Evolutionary conservation across 176 grass and related monocot species (phyloP), one percentile per base, ranked within the genome.

Genomic region (Triticum dicoccoides): DNA sequence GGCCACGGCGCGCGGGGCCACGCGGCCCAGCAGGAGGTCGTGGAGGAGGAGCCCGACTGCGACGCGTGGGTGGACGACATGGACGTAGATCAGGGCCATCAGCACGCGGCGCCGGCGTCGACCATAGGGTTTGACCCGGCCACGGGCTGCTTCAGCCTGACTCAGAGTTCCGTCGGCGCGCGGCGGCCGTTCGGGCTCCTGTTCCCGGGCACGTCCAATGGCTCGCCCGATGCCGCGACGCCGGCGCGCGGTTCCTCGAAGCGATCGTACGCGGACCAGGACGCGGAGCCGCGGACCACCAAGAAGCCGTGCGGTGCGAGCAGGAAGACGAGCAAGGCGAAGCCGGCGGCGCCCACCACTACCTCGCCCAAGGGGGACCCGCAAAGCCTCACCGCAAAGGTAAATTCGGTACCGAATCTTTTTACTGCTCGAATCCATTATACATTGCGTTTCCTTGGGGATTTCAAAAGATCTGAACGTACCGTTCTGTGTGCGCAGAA

Each of bases 321-420:
- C 5, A 93, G 87, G 87, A 95, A 89, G 79, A 76, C 82, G 27
- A 86, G 49, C 81, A 94, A 91, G 83, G 82, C 71, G 56, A 98
- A 86, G 80, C 17, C 85, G 27, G 51, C 85, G 77, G 59, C 44
- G 6, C 0, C 73, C 13, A 52, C 73, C 56, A 52, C 65, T n/a
- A 54, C 62, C 38, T 72, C 73, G 44, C 86, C 91, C 27, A 85
- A 88, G 20, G 92, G 91, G 68, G 91, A 92, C 41, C 88, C 91
- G 18, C 95, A 98, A 81, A 93, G 89, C 68, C 58, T 90, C 63
- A 81, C 89, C 32, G 95, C 95, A 17, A 98, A 98, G 95, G 95
- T 95, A 71, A 78, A 2, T 33, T 69, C 8, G 0, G 21, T 33
- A 34, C 41, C 15, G 1, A 54, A 49, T 14, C 3, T 20, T 42